Evolutionary conservation across 1,139 yeast genomes (phyloP), one percentile per base, ranked within the genome.

Genomic region (Eremothecium cymbalariae): DNA sequence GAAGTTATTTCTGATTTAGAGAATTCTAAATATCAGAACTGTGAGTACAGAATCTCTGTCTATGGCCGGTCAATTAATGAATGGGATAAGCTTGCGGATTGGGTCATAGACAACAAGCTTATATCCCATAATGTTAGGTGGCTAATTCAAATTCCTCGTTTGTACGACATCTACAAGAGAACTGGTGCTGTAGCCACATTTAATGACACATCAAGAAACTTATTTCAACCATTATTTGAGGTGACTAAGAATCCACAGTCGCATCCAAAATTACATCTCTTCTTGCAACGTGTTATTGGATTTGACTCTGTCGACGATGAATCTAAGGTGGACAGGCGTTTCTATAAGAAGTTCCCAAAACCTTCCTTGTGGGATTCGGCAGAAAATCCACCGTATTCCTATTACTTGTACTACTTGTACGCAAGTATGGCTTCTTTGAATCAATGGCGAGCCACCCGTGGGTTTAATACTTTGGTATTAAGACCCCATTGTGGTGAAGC

Each of bases 401-500:
- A 93, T 64, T 90, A 88, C 61, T 62, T 90, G 44, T 93, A 90
- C 64, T 88, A 88, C 60, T 59, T 90, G 43, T 90, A 74, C 56
- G 80, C 96, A 27, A 88, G 88, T 58, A 62, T 90, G 61, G 75
- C 94, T 1, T 73, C 94, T 4, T 70, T 93, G 59, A 93, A 93
- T 57, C 75, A 78, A 44, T 78, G 90, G 72, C 74, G 99, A 60
- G 63, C 68, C 27, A 68, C 65, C 42, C 68, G 86, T 36, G 80
- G 83, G 0, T 82, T 73, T 61, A 88, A 84, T 55, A 88, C 97
- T 0, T 79, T 93, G 60, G 94, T 85, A 13, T 66, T 93, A 48
- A 74, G 98, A 51, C 99, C 99, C 2, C 99, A 93, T 58, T 84
- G 95, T 50, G 99, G 99, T 45, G 99, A 93, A 61, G 99, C 98